phyloP scores from a whole-genome alignment of 1,139 yeast genomes.

The Tardiomyces depauwii region DNA sequence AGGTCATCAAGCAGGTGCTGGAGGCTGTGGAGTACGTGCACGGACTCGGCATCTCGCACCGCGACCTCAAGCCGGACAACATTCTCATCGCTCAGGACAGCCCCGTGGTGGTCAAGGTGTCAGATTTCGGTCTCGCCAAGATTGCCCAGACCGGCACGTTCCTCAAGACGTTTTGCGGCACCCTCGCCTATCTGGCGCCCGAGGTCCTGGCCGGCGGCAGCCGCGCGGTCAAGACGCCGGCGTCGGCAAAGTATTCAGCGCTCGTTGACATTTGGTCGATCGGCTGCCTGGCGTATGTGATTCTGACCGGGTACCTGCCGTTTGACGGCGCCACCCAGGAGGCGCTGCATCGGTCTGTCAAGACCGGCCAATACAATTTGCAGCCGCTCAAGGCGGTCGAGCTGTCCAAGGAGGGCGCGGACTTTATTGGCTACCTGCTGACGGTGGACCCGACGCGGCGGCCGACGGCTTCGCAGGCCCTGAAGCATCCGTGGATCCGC shows the following conservation, averaged over 20 bases:
- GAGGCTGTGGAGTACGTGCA: constrained; percentile 84
- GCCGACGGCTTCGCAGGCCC: constrained; percentile 60
- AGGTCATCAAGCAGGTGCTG: constrained; percentile 71
- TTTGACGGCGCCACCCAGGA: constrained; percentile 90
- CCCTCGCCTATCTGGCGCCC: constrained; percentile 87
- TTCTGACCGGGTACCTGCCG: constrained; percentile 84
- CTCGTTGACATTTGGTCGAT: constrained; percentile 95
- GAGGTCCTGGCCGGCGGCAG: constrained; percentile 47
- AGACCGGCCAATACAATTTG: constrained; percentile 67
- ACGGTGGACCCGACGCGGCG: constrained; percentile 66
- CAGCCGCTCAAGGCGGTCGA: constrained; percentile 48
- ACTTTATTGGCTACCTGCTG: constrained; percentile 55
- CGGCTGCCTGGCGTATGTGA: constrained; percentile 84
- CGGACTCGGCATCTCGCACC: constrained; percentile 76
- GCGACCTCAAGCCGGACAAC: constrained; percentile 85
- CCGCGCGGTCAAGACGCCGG: background rate
- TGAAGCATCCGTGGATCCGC: constrained; percentile 60
- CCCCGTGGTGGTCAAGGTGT: constrained; percentile 79
- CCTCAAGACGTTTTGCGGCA: constrained; percentile 84
- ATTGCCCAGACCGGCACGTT: constrained; percentile 65
- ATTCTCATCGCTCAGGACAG: constrained; percentile 83
- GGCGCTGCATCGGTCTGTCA: constrained; percentile 64
- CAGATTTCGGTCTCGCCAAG: constrained; percentile 89
- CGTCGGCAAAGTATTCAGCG: constrained; percentile 52
- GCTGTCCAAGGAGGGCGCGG: constrained; percentile 40